A percentile compares a stretch with the other conserved stretches of the same genome.
These are phyloP conservation scores for Geranium incanum DNA, from an alignment of 441 rosid genomes.

Conservation along the genomic window DNA sequence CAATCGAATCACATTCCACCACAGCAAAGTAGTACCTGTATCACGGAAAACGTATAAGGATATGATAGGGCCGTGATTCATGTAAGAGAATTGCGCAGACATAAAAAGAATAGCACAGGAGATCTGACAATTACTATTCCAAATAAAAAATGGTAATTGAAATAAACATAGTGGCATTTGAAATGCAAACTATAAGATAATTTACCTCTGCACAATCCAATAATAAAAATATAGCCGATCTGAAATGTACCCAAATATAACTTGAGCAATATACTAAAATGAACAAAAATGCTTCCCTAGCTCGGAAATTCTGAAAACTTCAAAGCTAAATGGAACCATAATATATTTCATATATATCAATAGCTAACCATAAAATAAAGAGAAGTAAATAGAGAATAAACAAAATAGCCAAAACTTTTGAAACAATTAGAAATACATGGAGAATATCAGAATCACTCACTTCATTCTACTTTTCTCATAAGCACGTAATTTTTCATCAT, in stretches of 20 bases:
- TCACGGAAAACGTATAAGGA: constrained; percentile 2
- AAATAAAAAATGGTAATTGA: neutral
- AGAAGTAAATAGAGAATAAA: neutral
- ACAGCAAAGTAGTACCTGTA: constrained; percentile 76
- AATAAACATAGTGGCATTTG: neutral
- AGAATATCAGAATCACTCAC: constrained; percentile 21
- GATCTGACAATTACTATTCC: neutral
- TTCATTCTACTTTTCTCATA: constrained; percentile 59
- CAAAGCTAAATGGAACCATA: neutral
- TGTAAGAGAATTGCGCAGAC: neutral
- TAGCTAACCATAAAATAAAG: neutral
- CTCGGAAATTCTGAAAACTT: neutral
- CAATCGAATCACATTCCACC: constrained; percentile 70
- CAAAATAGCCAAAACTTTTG: neutral
- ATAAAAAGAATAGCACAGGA: neutral
- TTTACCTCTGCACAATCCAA: neutral
- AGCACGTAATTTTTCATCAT: constrained; percentile 39
- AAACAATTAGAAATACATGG: neutral
- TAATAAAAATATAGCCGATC: neutral
- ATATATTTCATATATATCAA: neutral
- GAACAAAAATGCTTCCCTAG: neutral
- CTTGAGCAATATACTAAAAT: neutral
- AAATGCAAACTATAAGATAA: neutral
- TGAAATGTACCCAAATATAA: neutral
- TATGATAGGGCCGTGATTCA: neutral